Evolutionary conservation across 495 filamentous ascomycete species (phyloP).

Genomic region (Hypoxylon lienhwacheense): DNA sequence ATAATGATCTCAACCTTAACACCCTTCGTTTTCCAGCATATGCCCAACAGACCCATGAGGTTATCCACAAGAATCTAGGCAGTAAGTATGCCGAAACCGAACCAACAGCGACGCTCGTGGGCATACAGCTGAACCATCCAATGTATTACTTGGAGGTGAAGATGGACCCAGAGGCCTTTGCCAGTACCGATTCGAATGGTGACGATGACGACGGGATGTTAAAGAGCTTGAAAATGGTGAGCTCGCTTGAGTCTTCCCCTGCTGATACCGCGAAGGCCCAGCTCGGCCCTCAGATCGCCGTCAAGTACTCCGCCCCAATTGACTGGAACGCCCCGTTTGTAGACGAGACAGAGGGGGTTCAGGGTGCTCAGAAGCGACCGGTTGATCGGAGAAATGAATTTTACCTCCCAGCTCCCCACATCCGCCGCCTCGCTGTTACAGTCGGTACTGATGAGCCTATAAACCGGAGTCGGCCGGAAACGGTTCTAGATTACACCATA

Average conservation of each 20-base stretch:
- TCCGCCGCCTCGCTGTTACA: too few relatives aligned
- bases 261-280: background rate
- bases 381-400: too few relatives aligned
- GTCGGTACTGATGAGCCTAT: too few relatives aligned
- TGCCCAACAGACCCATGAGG: slow-evolving; percentile 1
- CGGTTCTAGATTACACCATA: slow-evolving; percentile 11
- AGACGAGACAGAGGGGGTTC: background rate
- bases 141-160: slow-evolving; percentile 19
- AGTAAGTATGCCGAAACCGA: slow-evolving; percentile 5
- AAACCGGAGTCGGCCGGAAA: slow-evolving; percentile 2
- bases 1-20: slow-evolving; percentile 5
- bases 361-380: background rate
- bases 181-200: slow-evolving; percentile 1
- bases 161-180: background rate
- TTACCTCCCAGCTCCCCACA: too few relatives aligned
- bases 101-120: slow-evolving; percentile 38
- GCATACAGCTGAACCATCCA: slow-evolving; percentile 37
- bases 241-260: slow-evolving; percentile 1
- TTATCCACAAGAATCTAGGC: too few relatives aligned
- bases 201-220: too few relatives aligned
- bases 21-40: slow-evolving; percentile 5
- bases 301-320: background rate
- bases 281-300: background rate
- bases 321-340: background rate
- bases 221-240: background rate